Evolutionary conservation across 2,329 filamentous ascomycete genomes (phyloP), one percentile per base, ranked within the genome.

Genomic region (Pseudogymnoascus sp.): DNA sequence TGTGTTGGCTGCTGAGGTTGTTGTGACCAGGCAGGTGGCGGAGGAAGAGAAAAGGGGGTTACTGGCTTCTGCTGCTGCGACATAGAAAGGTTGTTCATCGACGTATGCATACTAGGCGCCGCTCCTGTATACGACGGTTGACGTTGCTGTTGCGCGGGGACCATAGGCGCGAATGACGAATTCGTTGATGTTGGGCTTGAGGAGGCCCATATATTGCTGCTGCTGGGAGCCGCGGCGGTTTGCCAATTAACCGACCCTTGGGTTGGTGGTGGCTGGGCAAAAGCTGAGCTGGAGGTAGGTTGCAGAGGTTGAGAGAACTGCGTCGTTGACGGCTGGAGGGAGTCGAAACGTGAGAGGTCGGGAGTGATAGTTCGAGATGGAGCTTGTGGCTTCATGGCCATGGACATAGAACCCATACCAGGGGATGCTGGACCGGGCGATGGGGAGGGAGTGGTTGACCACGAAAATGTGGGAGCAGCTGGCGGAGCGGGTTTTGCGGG

Each of bases 291-390:
- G 82, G 82, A 31, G 86, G 72, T 2, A 12, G 72, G 71, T 58
- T 74, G 71, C 29, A 73, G 64, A 0, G 85, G 84, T 64, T 86
- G 79, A 1, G 84, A 86, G 69, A 80, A 87, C 71, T 88, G 85
- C 1, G 85, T 87, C 12, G 80, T 76, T 3, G 81, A 80, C 0
- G 85, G 85, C 1, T 80, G 79, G 64, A 87, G 76, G 15, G 81
- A 69, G 58, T 80, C 78, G 65, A 87, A 84, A 13, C 77, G 75
- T 15, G 74, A 76, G 0, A 87, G 75, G 64, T 87, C 84, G 0
- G 84, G 83, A 0, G 82, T 85, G 29, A 86, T 80, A 0, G 82
- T 84, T 55, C 84, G 75, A 71, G 80, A 85, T 63, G 68, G 66
- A 18, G 60, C 65, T 59, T 67, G 76, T 67, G 42, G 76, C 68